Percentiles rank a stretch among this genome's conserved stretches.
Conservation (phyloP, 2,329 filamentous ascomycete genomes). For the Ceratocystis cacaofunesta region DNA sequence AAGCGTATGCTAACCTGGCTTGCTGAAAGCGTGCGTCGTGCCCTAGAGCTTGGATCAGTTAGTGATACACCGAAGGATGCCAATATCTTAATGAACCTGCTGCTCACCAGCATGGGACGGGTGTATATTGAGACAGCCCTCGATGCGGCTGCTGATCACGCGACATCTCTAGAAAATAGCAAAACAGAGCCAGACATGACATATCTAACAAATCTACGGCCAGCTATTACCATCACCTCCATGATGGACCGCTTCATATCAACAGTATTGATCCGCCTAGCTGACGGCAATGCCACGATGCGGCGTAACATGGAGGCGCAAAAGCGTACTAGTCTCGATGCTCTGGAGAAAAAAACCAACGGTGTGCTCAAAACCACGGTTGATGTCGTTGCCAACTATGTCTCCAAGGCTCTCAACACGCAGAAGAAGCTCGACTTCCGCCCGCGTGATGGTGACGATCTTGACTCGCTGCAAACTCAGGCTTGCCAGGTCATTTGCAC, state of each 20-base stretch:
- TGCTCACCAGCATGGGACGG: constrained; percentile 77
- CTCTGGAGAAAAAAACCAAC: constrained; percentile 73
- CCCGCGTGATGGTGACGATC: constrained; percentile 58
- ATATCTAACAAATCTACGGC: constrained; percentile 65
- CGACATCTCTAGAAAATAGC: constrained; percentile 57
- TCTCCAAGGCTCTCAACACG: constrained; percentile 51
- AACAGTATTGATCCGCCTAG: constrained; percentile 78
- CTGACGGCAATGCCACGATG: constrained; percentile 78
- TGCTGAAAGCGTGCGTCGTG: constrained; percentile 82
- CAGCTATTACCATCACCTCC: constrained; percentile 76
- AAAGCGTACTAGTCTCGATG: constrained; percentile 54
- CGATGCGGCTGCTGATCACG: constrained; percentile 57
- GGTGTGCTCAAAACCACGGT: constrained; percentile 41
- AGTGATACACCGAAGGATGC: constrained; percentile 91
- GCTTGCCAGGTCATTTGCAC: constrained; percentile 70
- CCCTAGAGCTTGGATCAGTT: constrained; percentile 74
- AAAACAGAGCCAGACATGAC: constrained; percentile 78
- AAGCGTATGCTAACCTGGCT: constrained; percentile 98
- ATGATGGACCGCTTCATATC: constrained; percentile 87
- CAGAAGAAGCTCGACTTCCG: constrained; percentile 86
- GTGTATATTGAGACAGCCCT: constrained; percentile 56
- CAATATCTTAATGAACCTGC: constrained; percentile 63
- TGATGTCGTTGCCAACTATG: constrained; percentile 61
- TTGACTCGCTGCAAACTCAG: constrained; percentile 68
- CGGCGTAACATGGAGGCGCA: constrained; percentile 79